Base-by-base conservation (phyloP, 2,329 filamentous ascomycete genomes). In the Alternaria infectoria region DNA sequence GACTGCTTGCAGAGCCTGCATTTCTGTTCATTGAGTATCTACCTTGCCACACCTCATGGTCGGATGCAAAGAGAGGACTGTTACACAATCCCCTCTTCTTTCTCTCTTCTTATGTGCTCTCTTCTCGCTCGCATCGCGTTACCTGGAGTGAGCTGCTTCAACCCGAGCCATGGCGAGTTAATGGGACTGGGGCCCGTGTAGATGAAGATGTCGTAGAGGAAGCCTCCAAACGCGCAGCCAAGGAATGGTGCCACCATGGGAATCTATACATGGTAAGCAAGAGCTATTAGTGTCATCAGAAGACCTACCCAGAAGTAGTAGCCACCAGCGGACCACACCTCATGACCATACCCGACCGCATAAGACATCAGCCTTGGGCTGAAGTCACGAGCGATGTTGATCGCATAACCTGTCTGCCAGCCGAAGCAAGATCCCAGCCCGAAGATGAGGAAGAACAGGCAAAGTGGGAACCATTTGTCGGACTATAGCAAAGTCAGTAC, bases 371-470 rank as follows among this genome's bases (percentile, higher is more conserved):
- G 77, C 11, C 90, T 83, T 10, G 90, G 90, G 1, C 89, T 89
- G 73, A 93, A 91, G 67, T 93, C 91, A 77, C 91, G 85, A 36
- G 90, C 90, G 45, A 91, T 78, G 72, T 93, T 93, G 68, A 92
- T 91, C 1, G 90, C 90, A 78, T 91, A 93, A 40, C 91, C 90
- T 1, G 90, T 93, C 77, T 93, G 87, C 89, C 89, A 92, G 7
- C 91, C 91, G 71, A 91, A 92, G 74, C 89, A 90, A 30, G 89
- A 88, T 17, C 90, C 90, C 21, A 93, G 88, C 8, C 90, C 90
- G 73, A 92, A 92, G 65, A 93, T 88, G 51, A 92, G 81, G 79
- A 92, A 92, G 80, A 92, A 91, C 6, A 92, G 79, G 8, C 83
- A 86, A 2, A 93, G 79, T 0, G 90, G 78, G 46, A 80, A 80